A percentile compares a stretch with the other conserved stretches of the same genome.
phyloP scores from a whole-genome alignment of 371 early-diverging fungal species.

The Lichtheimia corymbifera region DNA sequence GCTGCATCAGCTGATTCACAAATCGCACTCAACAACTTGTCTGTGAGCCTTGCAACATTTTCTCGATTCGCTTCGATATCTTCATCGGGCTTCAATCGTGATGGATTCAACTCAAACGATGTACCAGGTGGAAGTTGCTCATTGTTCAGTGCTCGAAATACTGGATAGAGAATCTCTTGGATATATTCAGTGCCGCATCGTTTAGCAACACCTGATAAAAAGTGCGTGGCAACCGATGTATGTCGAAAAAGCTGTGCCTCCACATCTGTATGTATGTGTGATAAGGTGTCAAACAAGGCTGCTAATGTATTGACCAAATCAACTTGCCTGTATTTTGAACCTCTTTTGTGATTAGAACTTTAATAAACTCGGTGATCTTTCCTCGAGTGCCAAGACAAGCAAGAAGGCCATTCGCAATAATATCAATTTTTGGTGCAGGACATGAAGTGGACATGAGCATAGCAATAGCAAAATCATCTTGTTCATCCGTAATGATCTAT shows the following conservation, averaged over 20 bases:
- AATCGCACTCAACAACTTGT: conserved; percentile 79
- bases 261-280: conserved; percentile 47
- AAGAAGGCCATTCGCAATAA: conserved; percentile 70
- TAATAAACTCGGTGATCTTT: conserved; percentile 67
- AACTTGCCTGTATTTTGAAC: conserved; percentile 68
- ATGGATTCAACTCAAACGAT: conserved; percentile 81
- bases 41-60: conserved; percentile 75
- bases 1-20: conserved; percentile 64
- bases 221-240: conserved; percentile 84
- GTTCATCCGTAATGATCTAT: conserved; percentile 51
- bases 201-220: conserved; percentile 82
- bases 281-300: conserved; percentile 1
- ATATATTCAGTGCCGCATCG: conserved; percentile 78
- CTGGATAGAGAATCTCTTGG: conserved; percentile 72
- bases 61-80: conserved; percentile 65
- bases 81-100: conserved; percentile 62
- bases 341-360: conserved; percentile 77
- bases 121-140: conserved; percentile 34
- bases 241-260: conserved; percentile 87
- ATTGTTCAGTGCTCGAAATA: conserved; percentile 57
- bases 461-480: conserved; percentile 62
- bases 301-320: neutral
- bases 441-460: conserved; percentile 82
- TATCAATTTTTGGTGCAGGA: conserved; percentile 82
- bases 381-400: conserved; percentile 76